A percentile compares a stretch with the other conserved stretches of the same genome.
These are phyloP conservation scores for Fraxinus ornus DNA, from an alignment of 305 asterid genomes.

Conservation along the genomic window DNA sequence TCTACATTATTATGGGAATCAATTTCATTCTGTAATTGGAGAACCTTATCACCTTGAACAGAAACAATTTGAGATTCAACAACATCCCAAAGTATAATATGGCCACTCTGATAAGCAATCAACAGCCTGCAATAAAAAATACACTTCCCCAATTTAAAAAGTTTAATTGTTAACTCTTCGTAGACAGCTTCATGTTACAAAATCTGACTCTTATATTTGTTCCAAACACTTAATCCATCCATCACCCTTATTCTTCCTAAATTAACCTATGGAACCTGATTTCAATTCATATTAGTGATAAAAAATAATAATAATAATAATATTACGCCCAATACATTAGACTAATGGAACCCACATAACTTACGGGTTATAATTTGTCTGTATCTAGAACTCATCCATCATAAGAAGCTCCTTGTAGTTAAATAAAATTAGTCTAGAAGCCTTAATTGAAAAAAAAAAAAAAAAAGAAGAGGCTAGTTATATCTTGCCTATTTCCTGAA, in stretches of 20 bases:
- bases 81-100: conserved; percentile 86
- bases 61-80: conserved; percentile 50
- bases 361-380: not conserved
- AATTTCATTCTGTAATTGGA: conserved; percentile 54
- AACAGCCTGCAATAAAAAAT: conserved; percentile 53
- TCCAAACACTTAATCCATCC: conserved; percentile 22
- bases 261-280: not conserved
- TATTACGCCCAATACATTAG: conserved; percentile 1
- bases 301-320: not conserved
- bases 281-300: not conserved
- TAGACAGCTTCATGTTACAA: conserved; percentile 8
- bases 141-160: conserved; percentile 18
- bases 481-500: conserved; percentile 82
- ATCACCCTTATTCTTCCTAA: conserved; percentile 1
- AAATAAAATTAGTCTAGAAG: conserved; percentile 11
- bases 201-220: conserved; percentile 3
- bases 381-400: not conserved
- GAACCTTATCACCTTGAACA: conserved; percentile 76
- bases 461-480: conserved; percentile 19
- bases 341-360: not conserved
- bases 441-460: not conserved
- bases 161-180: conserved; percentile 20
- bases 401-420: conserved; percentile 13
- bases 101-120: conserved; percentile 77
- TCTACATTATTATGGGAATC: conserved; percentile 40